Conservation (phyloP, 179 eudicot species). For the Spinacia oleracea region DNA sequence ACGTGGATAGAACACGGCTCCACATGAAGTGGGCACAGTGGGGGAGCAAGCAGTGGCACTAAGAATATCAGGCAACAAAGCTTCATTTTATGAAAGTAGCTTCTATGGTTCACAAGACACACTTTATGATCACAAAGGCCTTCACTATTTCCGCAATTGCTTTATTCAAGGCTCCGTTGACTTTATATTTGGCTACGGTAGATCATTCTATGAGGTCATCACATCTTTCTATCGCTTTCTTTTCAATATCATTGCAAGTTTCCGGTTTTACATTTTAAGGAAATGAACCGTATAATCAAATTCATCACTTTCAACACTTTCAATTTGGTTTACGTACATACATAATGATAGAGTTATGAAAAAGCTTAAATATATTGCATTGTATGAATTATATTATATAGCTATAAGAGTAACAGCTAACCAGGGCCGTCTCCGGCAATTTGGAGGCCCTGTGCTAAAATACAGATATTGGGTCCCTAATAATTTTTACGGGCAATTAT, state of each 20-base stretch:
- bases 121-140: slow-evolving; percentile 70
- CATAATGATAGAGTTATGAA: no score
- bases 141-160: slow-evolving; percentile 56
- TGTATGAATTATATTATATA: no score
- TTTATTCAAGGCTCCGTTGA: slow-evolving; percentile 72
- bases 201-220: slow-evolving; percentile 60
- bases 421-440: no score
- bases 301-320: no score
- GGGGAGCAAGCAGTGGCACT: slow-evolving; percentile 69
- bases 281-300: not conserved
- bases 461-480: no score
- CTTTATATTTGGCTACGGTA: slow-evolving; percentile 68
- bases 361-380: no score
- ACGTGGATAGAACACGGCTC: slow-evolving; percentile 48
- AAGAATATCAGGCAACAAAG: slow-evolving; percentile 58
- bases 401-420: no score
- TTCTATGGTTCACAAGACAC: slow-evolving; percentile 71
- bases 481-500: no score
- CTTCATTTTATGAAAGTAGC: slow-evolving; percentile 58
- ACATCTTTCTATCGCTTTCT: not conserved
- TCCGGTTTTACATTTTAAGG: no score
- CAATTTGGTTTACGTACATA: no score
- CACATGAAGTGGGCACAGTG: slow-evolving; percentile 43
- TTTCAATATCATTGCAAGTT: not conserved
- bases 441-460: no score